Evolutionary conservation across 2,329 filamentous ascomycete species (phyloP), one percentile per base, ranked within the genome.

Genomic region (Paraphoma sp.): DNA sequence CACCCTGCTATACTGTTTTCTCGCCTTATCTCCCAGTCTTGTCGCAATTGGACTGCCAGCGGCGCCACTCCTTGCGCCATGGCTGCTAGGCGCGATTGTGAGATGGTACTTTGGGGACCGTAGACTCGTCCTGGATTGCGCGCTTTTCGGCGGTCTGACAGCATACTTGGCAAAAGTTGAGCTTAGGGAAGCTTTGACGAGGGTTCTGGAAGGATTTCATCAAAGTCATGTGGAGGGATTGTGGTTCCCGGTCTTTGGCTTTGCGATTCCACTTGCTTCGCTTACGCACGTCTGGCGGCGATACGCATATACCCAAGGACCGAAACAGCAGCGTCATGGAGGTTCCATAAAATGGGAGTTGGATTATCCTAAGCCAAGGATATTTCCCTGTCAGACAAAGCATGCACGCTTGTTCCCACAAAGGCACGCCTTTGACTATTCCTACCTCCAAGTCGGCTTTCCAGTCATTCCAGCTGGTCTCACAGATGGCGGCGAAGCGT

Each of bases 361-460:
- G 12, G 50, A 58, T 8, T 56, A 67, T 48, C 72, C 67, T 3
- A 70, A 62, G 40, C 54, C 73, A 7, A 63, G 86, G 53, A 76
- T 93, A 11, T 85, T 92, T 42, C 88, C 89, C 7, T 87, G 86
- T 65, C 80, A 78, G 44, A 91, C 87, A 12, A 87, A 83, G 2
- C 90, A 93, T 71, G 79, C 83, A 4, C 82, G 89, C 16, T 71
- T 89, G n/a, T 87, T 89, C 54, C 90, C 90, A 0, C 82, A 86
- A 68, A 85, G 83, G 56, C 87, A 92, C 69, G 82, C 82, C 0
- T 93, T 93, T 68, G 80, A 80, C 0, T 91, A 92, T 69, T 87
- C 88, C 0, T 92, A 92, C 71, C 82, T 93, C 1, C 80, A 88
- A 45, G 86, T 87, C 28, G 89, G 89, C 0, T 80, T 90, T 41